phyloP scores from a whole-genome alignment of 163 green algal genomes.

The Scenedesmus sp. region DNA sequence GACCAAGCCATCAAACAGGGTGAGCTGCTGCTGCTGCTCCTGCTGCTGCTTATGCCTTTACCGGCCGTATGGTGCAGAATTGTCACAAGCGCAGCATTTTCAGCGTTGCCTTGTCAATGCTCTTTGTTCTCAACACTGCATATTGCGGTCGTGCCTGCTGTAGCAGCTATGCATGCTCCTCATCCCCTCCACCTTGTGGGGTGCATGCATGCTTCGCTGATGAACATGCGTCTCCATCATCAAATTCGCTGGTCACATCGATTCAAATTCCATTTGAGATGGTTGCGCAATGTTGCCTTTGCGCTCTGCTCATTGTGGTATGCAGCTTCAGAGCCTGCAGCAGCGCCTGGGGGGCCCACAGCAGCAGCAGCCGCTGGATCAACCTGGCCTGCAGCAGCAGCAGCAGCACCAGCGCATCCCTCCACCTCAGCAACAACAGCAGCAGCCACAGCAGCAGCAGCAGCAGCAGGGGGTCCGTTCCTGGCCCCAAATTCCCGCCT shows the following conservation, averaged over 20 bases:
- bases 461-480: background rate
- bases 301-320: background rate
- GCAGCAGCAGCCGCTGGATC: slow-evolving; percentile 20
- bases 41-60: too few relatives aligned
- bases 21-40: background rate
- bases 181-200: too few relatives aligned
- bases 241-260: too few relatives aligned
- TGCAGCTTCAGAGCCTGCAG: slow-evolving; percentile 27
- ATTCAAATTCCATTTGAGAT: too few relatives aligned
- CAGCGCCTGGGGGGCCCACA: slow-evolving; percentile 3
- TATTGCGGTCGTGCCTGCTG: too few relatives aligned
- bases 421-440: background rate
- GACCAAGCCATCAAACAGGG: slow-evolving; percentile 44
- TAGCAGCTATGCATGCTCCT: too few relatives aligned
- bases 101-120: too few relatives aligned
- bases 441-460: slow-evolving; percentile 20
- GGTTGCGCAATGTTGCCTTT: background rate
- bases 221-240: too few relatives aligned
- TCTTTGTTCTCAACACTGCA: too few relatives aligned
- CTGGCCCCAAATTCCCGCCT: background rate
- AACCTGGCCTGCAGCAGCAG: background rate
- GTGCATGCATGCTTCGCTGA: too few relatives aligned
- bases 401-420: background rate
- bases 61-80: too few relatives aligned
- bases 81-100: too few relatives aligned